Conservation (phyloP, 768 basidiomycete species). For the Stropharia rugosoannulata region DNA sequence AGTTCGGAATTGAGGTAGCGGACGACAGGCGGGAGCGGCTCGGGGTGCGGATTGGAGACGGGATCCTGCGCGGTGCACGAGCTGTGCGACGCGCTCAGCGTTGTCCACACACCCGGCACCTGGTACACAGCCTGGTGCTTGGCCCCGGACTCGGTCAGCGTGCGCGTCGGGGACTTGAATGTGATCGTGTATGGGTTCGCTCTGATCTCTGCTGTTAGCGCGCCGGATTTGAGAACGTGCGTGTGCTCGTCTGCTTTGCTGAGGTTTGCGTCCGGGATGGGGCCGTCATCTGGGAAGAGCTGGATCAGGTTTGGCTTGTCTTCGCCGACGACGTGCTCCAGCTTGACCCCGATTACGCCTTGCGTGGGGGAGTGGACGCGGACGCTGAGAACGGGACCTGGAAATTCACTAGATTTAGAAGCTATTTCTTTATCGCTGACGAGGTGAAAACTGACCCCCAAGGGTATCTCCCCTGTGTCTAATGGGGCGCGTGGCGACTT, state of each 20-base stretch:
- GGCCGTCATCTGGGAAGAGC: slow-evolving; percentile 60
- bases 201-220: slow-evolving; percentile 53
- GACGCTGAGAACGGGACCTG: slow-evolving; percentile 50
- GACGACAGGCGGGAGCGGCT: slow-evolving; percentile 37
- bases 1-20: slow-evolving; percentile 59
- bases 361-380: slow-evolving; percentile 55
- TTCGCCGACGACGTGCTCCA: slow-evolving; percentile 49
- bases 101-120: slow-evolving; percentile 55
- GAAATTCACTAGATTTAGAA: neutral
- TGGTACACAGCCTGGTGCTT: slow-evolving; percentile 58
- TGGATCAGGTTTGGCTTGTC: slow-evolving; percentile 48
- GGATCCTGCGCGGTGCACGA: slow-evolving; percentile 57
- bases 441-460: slow-evolving; percentile 36
- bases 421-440: neutral
- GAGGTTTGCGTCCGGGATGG: slow-evolving; percentile 43
- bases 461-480: slow-evolving; percentile 64
- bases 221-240: slow-evolving; percentile 42
- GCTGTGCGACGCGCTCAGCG: slow-evolving; percentile 47
- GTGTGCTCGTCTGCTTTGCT: slow-evolving; percentile 23
- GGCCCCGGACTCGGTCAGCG: slow-evolving; percentile 47
- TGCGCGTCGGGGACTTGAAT: slow-evolving; percentile 50
- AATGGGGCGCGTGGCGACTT: slow-evolving; percentile 61
- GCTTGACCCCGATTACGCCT: slow-evolving; percentile 54
- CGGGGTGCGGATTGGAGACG: slow-evolving; percentile 56
- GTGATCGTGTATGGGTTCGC: slow-evolving; percentile 61